A percentile compares a stretch with the other conserved stretches of the same genome.
Conservation (phyloP, 2,329 filamentous ascomycete genomes). For the Diaporthe citri region DNA sequence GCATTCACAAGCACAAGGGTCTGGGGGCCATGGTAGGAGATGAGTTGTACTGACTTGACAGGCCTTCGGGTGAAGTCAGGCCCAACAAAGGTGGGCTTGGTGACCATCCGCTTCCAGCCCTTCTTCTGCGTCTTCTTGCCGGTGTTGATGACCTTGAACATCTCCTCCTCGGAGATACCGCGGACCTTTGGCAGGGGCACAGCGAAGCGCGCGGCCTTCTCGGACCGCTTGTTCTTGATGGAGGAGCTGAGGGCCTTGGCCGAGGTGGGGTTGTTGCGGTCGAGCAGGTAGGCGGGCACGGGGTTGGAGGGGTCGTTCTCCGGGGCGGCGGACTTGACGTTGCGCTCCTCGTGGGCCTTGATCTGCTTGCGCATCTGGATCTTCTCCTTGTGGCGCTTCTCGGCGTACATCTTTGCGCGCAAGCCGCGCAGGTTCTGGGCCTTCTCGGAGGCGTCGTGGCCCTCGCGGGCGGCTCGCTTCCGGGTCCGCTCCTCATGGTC, state of each 20-base stretch:
- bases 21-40: no score
- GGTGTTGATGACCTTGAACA: slow-evolving; percentile 90
- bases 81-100: slow-evolving; percentile 90
- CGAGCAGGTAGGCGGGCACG: slow-evolving; percentile 92
- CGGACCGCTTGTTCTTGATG: slow-evolving; percentile 95
- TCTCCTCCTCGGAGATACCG: slow-evolving; percentile 94
- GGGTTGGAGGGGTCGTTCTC: slow-evolving; percentile 85
- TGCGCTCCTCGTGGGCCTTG: slow-evolving; percentile 94
- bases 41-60: not conserved
- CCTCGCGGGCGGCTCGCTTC: slow-evolving; percentile 89
- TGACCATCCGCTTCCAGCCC: slow-evolving; percentile 74
- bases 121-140: slow-evolving; percentile 93
- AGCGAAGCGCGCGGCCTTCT: slow-evolving; percentile 93
- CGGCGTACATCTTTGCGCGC: slow-evolving; percentile 90
- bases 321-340: slow-evolving; percentile 86
- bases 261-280: slow-evolving; percentile 70
- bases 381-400: slow-evolving; percentile 97
- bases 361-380: slow-evolving; percentile 97
- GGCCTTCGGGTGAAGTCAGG: slow-evolving; percentile 78
- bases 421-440: slow-evolving; percentile 94
- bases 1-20: not conserved
- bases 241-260: slow-evolving; percentile 69
- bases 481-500: slow-evolving; percentile 85
- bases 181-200: slow-evolving; percentile 95
- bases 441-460: slow-evolving; percentile 88